Evolutionary conservation across 306 rosid genomes (phyloP), one percentile per base, ranked within the genome.

Genomic region (Hylodesmum podocarpum): DNA sequence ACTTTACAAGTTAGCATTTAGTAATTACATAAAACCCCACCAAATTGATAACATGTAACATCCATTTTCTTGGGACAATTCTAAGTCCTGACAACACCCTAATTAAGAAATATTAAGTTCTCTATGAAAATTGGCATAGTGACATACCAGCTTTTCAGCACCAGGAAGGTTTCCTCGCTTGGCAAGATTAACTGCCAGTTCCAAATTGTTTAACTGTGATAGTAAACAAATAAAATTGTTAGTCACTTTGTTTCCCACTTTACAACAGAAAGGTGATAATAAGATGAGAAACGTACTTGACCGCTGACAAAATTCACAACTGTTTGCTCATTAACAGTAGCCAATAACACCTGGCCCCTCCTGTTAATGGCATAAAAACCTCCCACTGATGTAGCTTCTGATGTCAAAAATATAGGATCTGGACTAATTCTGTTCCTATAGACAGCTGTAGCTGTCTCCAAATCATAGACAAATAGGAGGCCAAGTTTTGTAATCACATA

Each of bases 111-210:
- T 41, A 44, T 34, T 36, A 31, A 29, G 55, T 39, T 29, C 41
- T 6, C 46, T 54, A 55, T 7, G 61, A 54, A 51, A 68, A 58
- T 40, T 19, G 62, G 77, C 87, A 68, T 82, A 58, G 34, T 19
- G 62, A 78, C 87, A 68, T 82, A 91, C 99, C 91, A 96, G 89
- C 84, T 96, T 88, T 85, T 96, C 99, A 22, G 99, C 99, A 73
- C 99, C 99, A 40, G 99, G 99, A 83, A 96, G 98, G 66, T 96
- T 92, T 87, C 99, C 99, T 87, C 99, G 86, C 82, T 96, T 92
- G 72, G 99, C 99, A 22, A 96, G 98, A 85, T 87, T 96, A 77
- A 96, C 99, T 22, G 99, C 99, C 44, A 96, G 97, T 91, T 96
- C 99, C 88, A 92, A 85, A 88, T 96, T 96, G 87, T 91, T 96